phyloP scores from a whole-genome alignment of 768 basidiomycete species.

The Tricholoma furcatifolium region DNA sequence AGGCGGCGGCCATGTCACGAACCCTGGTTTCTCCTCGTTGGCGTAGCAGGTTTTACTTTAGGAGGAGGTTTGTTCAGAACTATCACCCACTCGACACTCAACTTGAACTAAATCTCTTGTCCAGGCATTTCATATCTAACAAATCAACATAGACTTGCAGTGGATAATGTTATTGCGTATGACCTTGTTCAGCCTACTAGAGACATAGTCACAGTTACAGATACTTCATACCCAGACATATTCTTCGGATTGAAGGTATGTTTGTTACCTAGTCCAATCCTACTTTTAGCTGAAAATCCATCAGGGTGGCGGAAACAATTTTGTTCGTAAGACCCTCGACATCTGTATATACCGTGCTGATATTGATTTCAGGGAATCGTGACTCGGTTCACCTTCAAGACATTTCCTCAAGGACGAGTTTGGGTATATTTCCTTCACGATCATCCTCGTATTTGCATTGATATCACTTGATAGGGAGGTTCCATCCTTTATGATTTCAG shows the following conservation, averaged over 20 bases:
- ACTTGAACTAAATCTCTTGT: too few species aligned
- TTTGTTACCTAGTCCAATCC: neutral
- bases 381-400: conserved; percentile 53
- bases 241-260: conserved; percentile 42
- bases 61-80: too few species aligned
- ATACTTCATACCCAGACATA: conserved; percentile 31
- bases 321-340: too few species aligned
- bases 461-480: conserved; percentile 41
- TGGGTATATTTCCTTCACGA: too few species aligned
- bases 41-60: too few species aligned
- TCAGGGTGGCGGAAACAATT: conserved; percentile 66
- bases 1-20: too few species aligned
- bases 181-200: conserved; percentile 61
- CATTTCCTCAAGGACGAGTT: conserved; percentile 53
- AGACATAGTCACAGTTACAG: conserved; percentile 33
- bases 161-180: conserved; percentile 51
- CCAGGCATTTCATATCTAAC: conserved; percentile 63
- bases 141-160: conserved; percentile 57
- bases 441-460: neutral
- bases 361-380: conserved; percentile 66
- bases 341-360: too few species aligned
- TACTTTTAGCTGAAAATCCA: neutral
- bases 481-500: conserved; percentile 30
- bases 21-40: too few species aligned
- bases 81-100: too few species aligned